phyloP scores from a whole-genome alignment of 148 eudicot species.

The Euryodendron excelsum region DNA sequence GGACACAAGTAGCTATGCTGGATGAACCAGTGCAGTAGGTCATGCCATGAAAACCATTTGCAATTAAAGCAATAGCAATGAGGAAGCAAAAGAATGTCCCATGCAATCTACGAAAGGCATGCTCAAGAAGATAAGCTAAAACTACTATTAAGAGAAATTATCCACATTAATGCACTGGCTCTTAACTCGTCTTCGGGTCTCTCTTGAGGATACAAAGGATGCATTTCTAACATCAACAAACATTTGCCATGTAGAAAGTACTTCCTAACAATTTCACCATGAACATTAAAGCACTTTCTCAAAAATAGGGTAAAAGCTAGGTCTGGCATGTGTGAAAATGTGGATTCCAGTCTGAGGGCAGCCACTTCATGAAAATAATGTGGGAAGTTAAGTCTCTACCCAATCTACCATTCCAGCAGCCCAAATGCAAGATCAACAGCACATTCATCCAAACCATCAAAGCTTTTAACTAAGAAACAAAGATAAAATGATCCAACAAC shows the following conservation, averaged over 20 bases:
- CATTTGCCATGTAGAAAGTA: not conserved
- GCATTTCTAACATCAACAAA: not conserved
- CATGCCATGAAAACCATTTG: too few species aligned
- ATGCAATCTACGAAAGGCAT: too few species aligned
- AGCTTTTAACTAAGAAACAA: not conserved
- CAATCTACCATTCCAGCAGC: not conserved
- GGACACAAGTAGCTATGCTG: too few species aligned
- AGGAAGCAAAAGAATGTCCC: too few species aligned
- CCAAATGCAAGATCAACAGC: not conserved
- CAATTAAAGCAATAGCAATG: too few species aligned
- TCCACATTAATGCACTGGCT: too few species aligned
- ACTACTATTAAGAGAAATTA: too few species aligned
- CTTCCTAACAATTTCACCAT: not conserved
- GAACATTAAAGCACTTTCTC: not conserved
- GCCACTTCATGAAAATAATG: not conserved
- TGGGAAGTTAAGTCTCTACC: not conserved
- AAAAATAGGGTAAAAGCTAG: not conserved
- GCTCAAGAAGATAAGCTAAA: too few species aligned
- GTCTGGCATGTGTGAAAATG: not conserved
- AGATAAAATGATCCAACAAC: not conserved
- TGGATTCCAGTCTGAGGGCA: not conserved
- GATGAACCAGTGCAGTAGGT: too few species aligned
- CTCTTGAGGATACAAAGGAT: too few species aligned
- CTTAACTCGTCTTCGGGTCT: too few species aligned
- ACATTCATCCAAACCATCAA: conserved; percentile 1